phyloP scores from a whole-genome alignment of 2,329 filamentous ascomycete genomes.

The Talaromyces sp. region DNA sequence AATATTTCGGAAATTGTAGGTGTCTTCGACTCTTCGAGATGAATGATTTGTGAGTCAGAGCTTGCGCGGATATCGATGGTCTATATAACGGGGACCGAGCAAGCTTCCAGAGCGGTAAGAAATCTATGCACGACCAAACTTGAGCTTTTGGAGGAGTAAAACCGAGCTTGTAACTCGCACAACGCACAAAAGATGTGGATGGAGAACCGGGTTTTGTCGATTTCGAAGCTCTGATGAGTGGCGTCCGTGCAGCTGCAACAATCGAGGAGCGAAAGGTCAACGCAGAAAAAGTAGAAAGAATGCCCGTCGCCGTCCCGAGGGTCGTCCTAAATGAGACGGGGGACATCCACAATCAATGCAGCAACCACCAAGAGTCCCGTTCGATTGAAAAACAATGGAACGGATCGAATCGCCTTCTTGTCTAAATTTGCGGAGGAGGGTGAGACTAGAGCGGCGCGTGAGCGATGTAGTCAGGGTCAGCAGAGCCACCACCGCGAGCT shows the following conservation, averaged over 20 bases:
- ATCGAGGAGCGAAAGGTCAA: slow-evolving; percentile 5
- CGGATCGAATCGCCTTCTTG: not conserved
- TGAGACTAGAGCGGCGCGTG: slow-evolving; percentile 19
- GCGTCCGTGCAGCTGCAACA: slow-evolving; percentile 12
- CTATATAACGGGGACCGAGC: slow-evolving; percentile 1
- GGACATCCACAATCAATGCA: slow-evolving; percentile 31
- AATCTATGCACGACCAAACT: not conserved
- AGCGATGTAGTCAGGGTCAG: slow-evolving; percentile 13
- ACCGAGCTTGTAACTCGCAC: slow-evolving; percentile 12
- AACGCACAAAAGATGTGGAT: not conserved
- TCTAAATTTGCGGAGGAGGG: slow-evolving; percentile 1
- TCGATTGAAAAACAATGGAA: not conserved
- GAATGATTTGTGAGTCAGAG: not conserved
- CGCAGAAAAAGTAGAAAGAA: slow-evolving; percentile 26
- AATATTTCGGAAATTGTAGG: slow-evolving; percentile 4
- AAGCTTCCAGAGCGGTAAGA: not conserved
- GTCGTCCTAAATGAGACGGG: slow-evolving; percentile 25
- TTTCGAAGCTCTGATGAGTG: not conserved
- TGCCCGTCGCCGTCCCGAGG: slow-evolving; percentile 29
- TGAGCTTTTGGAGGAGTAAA: not conserved
- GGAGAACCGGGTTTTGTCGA: not conserved
- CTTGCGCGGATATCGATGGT: not conserved
- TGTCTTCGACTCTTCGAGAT: slow-evolving; percentile 11
- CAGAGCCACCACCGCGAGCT: slow-evolving; percentile 3
- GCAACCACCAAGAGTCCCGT: not conserved